These are phyloP conservation scores for Rosellinia necatrix DNA, from an alignment of 2,329 filamentous ascomycete genomes.

Conservation along the genomic window DNA sequence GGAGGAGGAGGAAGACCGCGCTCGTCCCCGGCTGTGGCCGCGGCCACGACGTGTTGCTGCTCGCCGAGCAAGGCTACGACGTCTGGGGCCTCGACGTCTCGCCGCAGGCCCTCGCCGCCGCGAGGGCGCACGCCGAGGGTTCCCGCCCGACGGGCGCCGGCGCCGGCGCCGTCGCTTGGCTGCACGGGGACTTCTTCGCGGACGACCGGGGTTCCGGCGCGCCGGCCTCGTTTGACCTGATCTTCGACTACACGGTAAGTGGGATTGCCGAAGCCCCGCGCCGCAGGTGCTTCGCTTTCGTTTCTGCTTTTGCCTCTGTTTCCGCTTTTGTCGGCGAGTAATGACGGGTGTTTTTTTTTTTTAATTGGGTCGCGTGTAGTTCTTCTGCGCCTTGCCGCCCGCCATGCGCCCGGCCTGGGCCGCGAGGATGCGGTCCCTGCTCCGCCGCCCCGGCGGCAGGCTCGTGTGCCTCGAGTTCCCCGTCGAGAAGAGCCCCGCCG, in stretches of 20 bases:
- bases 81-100: slow-evolving; percentile 75
- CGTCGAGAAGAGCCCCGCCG: slow-evolving; percentile 67
- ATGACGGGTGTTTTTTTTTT: no score
- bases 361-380: slow-evolving; percentile 54
- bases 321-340: not conserved
- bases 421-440: slow-evolving; percentile 50
- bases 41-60: slow-evolving; percentile 79
- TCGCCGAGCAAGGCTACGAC: slow-evolving; percentile 77
- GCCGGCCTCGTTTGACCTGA: slow-evolving; percentile 62
- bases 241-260: slow-evolving; percentile 66
- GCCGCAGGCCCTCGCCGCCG: slow-evolving; percentile 50
- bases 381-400: slow-evolving; percentile 65
- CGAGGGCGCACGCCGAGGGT: slow-evolving; percentile 47
- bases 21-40: slow-evolving; percentile 82
- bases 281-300: not conserved
- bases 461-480: slow-evolving; percentile 78
- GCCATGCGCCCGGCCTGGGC: slow-evolving; percentile 50
- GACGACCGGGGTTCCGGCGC: slow-evolving; percentile 58
- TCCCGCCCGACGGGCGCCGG: slow-evolving; percentile 43
- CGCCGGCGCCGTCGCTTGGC: slow-evolving; percentile 59
- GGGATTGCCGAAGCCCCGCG: no score
- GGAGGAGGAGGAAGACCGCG: slow-evolving; percentile 64
- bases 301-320: not conserved
- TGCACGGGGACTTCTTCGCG: slow-evolving; percentile 70
- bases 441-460: slow-evolving; percentile 52